Evolutionary conservation across 2,329 filamentous ascomycete species (phyloP).

Genomic region (Arachnomyces sp.): DNA sequence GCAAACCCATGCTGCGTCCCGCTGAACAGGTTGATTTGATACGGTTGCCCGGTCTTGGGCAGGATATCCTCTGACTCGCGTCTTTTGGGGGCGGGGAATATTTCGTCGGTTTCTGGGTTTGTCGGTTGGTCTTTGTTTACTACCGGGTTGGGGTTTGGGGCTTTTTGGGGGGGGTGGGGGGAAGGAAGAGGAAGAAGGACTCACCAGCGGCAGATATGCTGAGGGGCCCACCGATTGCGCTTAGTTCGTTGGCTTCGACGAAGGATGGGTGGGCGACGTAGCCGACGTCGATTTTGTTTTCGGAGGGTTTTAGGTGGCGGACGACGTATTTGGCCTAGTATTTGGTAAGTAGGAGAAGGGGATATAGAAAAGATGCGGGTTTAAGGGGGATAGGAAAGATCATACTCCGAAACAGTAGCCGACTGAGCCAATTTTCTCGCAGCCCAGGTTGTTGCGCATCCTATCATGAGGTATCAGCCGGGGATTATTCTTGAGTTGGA

Average conservation of each 20-base stretch:
- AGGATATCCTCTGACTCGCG: conserved; percentile 53
- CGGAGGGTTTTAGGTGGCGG: conserved; percentile 53
- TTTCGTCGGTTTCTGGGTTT: conserved; percentile 45
- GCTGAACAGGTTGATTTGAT: conserved; percentile 65
- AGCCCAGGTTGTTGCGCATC: conserved; percentile 29
- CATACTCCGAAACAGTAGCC: conserved; percentile 73
- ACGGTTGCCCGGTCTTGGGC: conserved; percentile 45
- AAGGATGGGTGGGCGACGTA: conserved; percentile 72
- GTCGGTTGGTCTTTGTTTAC: neutral
- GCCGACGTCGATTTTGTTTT: conserved; percentile 57
- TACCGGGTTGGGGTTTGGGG: neutral
- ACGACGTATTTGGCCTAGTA: conserved; percentile 51
- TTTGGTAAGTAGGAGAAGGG: neutral
- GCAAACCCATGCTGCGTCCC: conserved; percentile 64
- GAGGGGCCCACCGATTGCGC: conserved; percentile 56
- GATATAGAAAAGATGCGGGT: neutral
- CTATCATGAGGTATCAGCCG: too few species aligned
- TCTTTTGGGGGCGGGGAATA: conserved; percentile 50
- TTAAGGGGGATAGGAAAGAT: neutral
- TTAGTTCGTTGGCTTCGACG: conserved; percentile 58
- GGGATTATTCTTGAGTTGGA: too few species aligned
- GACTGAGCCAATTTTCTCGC: conserved; percentile 54
- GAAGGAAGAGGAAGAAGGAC: conserved; percentile 10
- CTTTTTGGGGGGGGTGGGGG: too few species aligned
- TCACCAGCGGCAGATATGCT: conserved; percentile 53